phyloP scores from a whole-genome alignment of 805 yeast genomes.

The Hanseniaspora pseudoguilliermondii region DNA sequence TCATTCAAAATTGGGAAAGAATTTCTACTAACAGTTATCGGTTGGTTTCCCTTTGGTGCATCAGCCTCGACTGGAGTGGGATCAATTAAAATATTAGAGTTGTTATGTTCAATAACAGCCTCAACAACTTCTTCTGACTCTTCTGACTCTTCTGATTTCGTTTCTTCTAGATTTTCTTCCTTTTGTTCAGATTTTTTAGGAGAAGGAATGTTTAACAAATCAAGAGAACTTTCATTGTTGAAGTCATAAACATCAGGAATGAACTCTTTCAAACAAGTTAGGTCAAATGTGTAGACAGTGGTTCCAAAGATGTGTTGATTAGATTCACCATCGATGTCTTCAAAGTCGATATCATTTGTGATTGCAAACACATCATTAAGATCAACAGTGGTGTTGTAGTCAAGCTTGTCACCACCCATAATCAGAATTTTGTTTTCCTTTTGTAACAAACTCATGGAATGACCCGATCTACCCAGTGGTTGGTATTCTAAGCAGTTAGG shows the following conservation, averaged over 20 bases:
- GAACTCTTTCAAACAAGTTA: constrained; percentile 27
- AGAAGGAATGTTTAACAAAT: not conserved
- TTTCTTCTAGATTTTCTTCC: not conserved
- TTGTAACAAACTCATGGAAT: constrained; percentile 56
- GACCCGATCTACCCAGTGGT: constrained; percentile 86
- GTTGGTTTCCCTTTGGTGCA: not conserved
- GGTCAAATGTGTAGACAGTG: constrained; percentile 52
- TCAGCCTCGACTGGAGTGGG: not conserved
- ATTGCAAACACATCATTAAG: constrained; percentile 8
- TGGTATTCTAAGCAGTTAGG: constrained; percentile 9
- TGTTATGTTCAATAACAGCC: not conserved
- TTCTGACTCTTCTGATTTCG: not conserved
- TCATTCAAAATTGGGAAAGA: constrained; percentile 9
- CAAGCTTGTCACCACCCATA: constrained; percentile 85
- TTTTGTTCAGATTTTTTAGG: not conserved
- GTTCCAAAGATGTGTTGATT: constrained; percentile 36
- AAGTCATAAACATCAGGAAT: constrained; percentile 28
- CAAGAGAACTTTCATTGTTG: constrained; percentile 2
- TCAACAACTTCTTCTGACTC: not conserved
- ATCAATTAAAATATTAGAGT: not conserved
- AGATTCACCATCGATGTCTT: constrained; percentile 35
- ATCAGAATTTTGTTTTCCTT: constrained; percentile 57
- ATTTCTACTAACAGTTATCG: constrained; percentile 14
- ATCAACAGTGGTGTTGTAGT: constrained; percentile 27
- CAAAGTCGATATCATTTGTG: constrained; percentile 27